These are phyloP conservation scores for Xanthoconium separans DNA, from an alignment of 1,284 basidiomycete genomes.

Conservation along the genomic window DNA sequence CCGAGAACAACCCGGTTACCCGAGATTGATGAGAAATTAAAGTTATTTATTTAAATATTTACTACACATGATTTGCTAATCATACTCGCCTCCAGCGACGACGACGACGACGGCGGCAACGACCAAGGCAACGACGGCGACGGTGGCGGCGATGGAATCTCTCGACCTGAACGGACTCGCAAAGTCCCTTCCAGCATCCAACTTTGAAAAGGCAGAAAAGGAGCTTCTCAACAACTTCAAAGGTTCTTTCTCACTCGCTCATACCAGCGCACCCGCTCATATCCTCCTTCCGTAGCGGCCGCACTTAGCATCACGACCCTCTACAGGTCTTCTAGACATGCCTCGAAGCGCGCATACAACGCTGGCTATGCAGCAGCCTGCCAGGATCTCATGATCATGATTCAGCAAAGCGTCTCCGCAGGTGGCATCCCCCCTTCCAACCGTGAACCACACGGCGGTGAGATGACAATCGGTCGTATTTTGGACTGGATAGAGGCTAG, in stretches of 20 bases:
- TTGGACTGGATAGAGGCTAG: constrained; percentile 78
- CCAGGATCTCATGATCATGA: constrained; percentile 73
- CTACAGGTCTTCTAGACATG: constrained; percentile 70
- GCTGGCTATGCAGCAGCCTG: constrained; percentile 75
- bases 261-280: constrained; percentile 12
- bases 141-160: constrained; percentile 50
- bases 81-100: background rate
- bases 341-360: constrained; percentile 74
- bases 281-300: constrained; percentile 49
- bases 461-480: constrained; percentile 70
- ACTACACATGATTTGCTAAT: background rate
- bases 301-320: constrained; percentile 80
- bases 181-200: constrained; percentile 65
- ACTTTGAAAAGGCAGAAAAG: constrained; percentile 66
- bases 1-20: too few species aligned
- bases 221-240: constrained; percentile 78
- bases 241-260: constrained; percentile 41
- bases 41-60: background rate
- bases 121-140: constrained; percentile 4
- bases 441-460: constrained; percentile 42
- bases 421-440: constrained; percentile 41
- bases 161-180: constrained; percentile 75
- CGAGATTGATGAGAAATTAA: too few species aligned
- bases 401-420: constrained; percentile 74
- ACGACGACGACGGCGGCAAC: constrained; percentile 12